phyloP scores from a whole-genome alignment of 495 filamentous ascomycete genomes.

The Collariella sp. region DNA sequence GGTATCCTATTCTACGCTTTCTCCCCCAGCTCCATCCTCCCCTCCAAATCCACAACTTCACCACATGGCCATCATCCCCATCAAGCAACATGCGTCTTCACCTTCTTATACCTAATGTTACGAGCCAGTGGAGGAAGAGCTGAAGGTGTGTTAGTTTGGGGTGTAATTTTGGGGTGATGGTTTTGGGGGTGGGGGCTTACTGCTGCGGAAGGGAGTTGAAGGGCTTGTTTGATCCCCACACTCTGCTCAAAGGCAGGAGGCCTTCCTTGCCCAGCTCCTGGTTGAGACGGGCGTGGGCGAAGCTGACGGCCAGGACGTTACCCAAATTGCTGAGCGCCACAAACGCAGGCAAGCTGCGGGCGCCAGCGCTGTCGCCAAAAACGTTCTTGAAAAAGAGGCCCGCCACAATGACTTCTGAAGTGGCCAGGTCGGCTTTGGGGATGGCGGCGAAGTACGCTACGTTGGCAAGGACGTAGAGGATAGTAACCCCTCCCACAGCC shows the following conservation, averaged over 20 bases:
- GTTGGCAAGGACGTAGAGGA: conserved; percentile 55
- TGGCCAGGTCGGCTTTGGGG: conserved; percentile 40
- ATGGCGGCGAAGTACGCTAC: conserved; percentile 50
- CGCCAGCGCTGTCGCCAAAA: conserved; percentile 31
- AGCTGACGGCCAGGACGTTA: conserved; percentile 42
- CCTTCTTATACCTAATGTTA: conserved; percentile 32
- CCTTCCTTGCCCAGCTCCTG: conserved; percentile 62
- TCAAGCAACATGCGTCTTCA: conserved; percentile 17
- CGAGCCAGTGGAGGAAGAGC: conserved; percentile 41
- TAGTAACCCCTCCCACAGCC: conserved; percentile 47
- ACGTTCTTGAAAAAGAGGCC: conserved; percentile 43
- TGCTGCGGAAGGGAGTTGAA: conserved; percentile 8
- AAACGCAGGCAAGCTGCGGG: conserved; percentile 41
- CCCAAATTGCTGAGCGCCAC: conserved; percentile 50
- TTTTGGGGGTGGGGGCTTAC: background rate
- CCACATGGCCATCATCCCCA: no score
- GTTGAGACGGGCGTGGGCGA: conserved; percentile 54
- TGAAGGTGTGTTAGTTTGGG: no score
- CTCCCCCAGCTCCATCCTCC: background rate
- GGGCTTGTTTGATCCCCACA: conserved; percentile 26
- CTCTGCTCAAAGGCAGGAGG: conserved; percentile 49
- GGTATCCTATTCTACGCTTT: background rate
- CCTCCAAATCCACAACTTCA: no score
- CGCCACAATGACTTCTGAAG: conserved; percentile 38
- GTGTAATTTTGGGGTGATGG: no score